Evolutionary conservation across 2,329 filamentous ascomycete species (phyloP), one percentile per base, ranked within the genome.

Genomic region (Aureobasidium lini): DNA sequence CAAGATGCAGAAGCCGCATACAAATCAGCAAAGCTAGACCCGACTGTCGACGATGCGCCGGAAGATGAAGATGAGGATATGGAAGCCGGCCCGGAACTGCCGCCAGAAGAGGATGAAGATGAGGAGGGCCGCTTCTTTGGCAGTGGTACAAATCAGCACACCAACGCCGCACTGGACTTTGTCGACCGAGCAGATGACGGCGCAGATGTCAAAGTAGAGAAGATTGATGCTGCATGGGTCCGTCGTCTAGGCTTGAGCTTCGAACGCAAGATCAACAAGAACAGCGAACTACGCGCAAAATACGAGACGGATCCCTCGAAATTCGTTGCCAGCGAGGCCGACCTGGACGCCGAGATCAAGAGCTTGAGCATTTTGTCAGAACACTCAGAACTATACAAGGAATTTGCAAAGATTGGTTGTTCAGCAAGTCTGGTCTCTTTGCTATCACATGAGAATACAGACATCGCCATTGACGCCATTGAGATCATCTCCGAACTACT

Each of bases 71-170:
- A 62, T 60, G 28, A 65, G 63, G 57, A 76, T 8, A 56, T 68
- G 28, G 69, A 73, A 60, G 70, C 70, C 15, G 72, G 71, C 4
- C 71, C 71, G 1, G 65, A 68, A 23, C 65, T 72, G 15, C 57
- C 60, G 4, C 62, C 60, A 7, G 62, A 63, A 11, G 78, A 77
- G 81, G 77, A 81, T 2, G 78, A 79, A 43, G 92, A 96, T 66
- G 90, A 96, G 57, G 94, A 95, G 64, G 94, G 93, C 1, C 86
- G 94, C 10, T 99, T 99, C 77, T 99, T 96, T 67, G 94, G 93
- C 44, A 89, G 91, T 57, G 94, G 94, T 36, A 87, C 99, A 66
- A 90, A 87, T 29, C 81, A 86, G 60, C 82, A 90, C 65, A 90
- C 95, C 64, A 86, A 85, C 2, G 84, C 91, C 66, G 89, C 94